Conservation (phyloP, 164 flowering plant species). For the Taxillus chinensis region DNA sequence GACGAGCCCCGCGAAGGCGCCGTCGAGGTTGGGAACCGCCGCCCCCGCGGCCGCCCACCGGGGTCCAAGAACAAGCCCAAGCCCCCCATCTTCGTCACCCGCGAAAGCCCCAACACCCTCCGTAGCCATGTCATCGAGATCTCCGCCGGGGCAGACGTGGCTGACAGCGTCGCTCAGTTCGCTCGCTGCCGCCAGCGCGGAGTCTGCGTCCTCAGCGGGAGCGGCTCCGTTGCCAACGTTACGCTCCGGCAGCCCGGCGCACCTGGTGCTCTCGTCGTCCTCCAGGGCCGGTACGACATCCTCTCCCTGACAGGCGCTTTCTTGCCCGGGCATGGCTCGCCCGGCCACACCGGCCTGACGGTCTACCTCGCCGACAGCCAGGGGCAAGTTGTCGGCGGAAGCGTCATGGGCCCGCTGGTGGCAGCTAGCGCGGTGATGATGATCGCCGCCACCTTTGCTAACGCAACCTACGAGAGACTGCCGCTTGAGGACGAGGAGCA, state of each 20-base stretch:
- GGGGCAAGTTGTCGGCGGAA: slow-evolving; percentile 68
- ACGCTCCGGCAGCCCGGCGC: slow-evolving; percentile 64
- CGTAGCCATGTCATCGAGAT: slow-evolving; percentile 76
- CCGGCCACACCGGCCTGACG: slow-evolving; percentile 65
- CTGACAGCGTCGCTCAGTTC: slow-evolving; percentile 52
- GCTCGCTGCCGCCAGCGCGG: slow-evolving; percentile 64
- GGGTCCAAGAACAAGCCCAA: slow-evolving; percentile 71
- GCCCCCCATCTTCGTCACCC: slow-evolving; percentile 65
- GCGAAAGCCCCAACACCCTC: slow-evolving; percentile 78
- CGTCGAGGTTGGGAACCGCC: slow-evolving; percentile 42
- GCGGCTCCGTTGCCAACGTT: slow-evolving; percentile 63
- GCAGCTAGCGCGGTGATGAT: slow-evolving; percentile 78
- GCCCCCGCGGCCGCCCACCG: slow-evolving; percentile 62
- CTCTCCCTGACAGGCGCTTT: slow-evolving; percentile 64
- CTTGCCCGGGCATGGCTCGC: slow-evolving; percentile 69
- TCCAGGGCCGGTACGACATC: slow-evolving; percentile 73
- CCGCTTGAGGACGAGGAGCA: slow-evolving; percentile 55
- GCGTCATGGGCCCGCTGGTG: slow-evolving; percentile 56
- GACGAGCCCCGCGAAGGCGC: slow-evolving; percentile 64
- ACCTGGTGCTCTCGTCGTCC: slow-evolving; percentile 51
- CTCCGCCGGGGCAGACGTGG: slow-evolving; percentile 53
- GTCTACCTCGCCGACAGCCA: slow-evolving; percentile 67
- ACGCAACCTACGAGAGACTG: slow-evolving; percentile 60
- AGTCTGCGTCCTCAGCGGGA: slow-evolving; percentile 68
- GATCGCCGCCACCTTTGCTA: slow-evolving; percentile 66